Conservation (phyloP, 176 grass and related monocot species). For the Bothriochloa decipiens region DNA sequence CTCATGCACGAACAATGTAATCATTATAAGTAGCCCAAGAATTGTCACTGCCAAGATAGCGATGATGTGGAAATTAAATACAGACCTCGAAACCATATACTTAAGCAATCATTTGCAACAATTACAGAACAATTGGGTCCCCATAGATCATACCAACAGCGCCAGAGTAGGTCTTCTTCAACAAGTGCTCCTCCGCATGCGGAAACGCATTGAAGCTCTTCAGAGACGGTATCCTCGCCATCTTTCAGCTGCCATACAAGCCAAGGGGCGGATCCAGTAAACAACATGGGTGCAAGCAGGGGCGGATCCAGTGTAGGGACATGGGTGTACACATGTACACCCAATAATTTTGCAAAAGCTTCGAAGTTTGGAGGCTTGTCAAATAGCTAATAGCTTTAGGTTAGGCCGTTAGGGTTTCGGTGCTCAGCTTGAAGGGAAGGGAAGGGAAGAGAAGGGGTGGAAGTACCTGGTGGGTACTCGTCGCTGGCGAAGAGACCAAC, state of each 20-base stretch:
- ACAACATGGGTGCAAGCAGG: neutral
- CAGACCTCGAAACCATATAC: constrained; percentile 5
- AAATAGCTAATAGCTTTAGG: too few relatives aligned
- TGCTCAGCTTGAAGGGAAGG: too few relatives aligned
- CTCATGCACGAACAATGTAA: constrained; percentile 84
- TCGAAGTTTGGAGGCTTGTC: too few relatives aligned
- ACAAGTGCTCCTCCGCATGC: constrained; percentile 86
- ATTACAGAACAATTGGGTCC: neutral
- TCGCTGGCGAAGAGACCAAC: too few relatives aligned
- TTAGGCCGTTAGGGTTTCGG: too few relatives aligned
- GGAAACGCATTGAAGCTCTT: constrained; percentile 96
- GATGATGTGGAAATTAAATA: constrained; percentile 18
- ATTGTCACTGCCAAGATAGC: constrained; percentile 65
- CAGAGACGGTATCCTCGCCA: constrained; percentile 78
- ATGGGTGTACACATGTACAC: too few relatives aligned
- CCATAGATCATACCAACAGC: constrained; percentile 73
- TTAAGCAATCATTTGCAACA: neutral
- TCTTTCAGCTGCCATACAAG: constrained; percentile 47
- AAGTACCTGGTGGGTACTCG: too few relatives aligned
- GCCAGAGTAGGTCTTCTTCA: constrained; percentile 91
- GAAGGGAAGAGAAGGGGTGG: too few relatives aligned
- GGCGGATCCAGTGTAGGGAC: too few relatives aligned
- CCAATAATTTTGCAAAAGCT: too few relatives aligned
- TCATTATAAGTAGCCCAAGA: constrained; percentile 83
- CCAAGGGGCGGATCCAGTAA: constrained; percentile 6